Evolutionary conservation across 139 green algal species (phyloP).

Genomic region (Micractinium sp.): DNA sequence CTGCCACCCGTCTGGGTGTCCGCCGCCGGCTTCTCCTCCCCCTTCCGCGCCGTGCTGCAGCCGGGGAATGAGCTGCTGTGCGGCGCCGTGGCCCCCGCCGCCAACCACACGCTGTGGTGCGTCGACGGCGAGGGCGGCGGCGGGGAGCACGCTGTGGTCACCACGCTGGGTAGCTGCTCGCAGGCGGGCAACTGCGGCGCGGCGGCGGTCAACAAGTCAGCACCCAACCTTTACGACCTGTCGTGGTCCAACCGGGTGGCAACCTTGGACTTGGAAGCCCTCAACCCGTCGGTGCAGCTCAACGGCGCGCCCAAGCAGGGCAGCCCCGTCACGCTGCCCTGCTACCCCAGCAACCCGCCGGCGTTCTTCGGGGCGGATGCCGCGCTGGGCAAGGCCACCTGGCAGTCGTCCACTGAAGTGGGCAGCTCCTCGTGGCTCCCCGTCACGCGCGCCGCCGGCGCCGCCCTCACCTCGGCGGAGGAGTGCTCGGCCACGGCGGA

Average conservation of each 20-base stretch:
- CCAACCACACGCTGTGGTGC: slow-evolving; percentile 15
- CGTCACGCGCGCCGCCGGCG: neutral
- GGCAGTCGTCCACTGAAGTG: slow-evolving; percentile 24
- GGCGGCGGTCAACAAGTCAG: slow-evolving; percentile 9
- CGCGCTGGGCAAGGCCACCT: slow-evolving; percentile 10
- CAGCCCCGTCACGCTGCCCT: slow-evolving; percentile 21
- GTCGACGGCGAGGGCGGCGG: neutral
- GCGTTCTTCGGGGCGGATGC: slow-evolving; percentile 32
- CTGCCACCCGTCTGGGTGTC: slow-evolving; percentile 9
- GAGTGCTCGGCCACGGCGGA: slow-evolving; percentile 6
- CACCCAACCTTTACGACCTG: slow-evolving; percentile 34
- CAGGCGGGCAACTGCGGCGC: slow-evolving; percentile 26
- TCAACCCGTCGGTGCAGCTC: slow-evolving; percentile 26
- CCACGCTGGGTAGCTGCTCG: slow-evolving; percentile 29
- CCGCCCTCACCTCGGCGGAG: neutral
- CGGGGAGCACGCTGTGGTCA: neutral
- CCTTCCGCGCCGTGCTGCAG: slow-evolving; percentile 20
- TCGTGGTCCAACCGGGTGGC: slow-evolving; percentile 21
- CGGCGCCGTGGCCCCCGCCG: neutral
- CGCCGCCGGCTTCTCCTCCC: neutral
- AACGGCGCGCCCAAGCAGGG: slow-evolving; percentile 19
- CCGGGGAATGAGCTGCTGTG: slow-evolving; percentile 25
- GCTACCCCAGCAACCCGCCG: slow-evolving; percentile 20
- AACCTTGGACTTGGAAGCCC: slow-evolving; percentile 16
- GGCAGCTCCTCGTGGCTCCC: neutral